A percentile compares a stretch with the other conserved stretches of the same genome.
Conservation (phyloP, 2,329 filamentous ascomycete species). For the Aspergillus glaucus region DNA sequence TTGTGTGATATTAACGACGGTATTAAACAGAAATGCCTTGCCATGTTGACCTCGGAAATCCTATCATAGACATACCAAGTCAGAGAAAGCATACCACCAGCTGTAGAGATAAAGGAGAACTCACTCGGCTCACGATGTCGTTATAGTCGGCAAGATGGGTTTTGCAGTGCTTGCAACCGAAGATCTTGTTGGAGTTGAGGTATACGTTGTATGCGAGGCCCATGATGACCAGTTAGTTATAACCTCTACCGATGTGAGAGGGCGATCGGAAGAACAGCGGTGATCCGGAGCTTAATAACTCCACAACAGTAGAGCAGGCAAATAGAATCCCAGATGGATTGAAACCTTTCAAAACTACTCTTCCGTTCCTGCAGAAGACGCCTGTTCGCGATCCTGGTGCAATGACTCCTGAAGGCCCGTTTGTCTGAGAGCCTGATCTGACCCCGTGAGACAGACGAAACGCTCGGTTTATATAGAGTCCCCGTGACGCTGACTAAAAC, state of each 20-base stretch:
- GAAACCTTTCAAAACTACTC: background rate
- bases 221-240: slow-evolving; percentile 48
- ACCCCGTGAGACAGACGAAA: background rate
- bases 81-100: slow-evolving; percentile 1
- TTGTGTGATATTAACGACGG: slow-evolving; percentile 81
- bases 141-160: slow-evolving; percentile 92
- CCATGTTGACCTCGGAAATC: slow-evolving; percentile 98
- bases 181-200: slow-evolving; percentile 78
- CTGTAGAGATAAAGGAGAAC: slow-evolving; percentile 25
- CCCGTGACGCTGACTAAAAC: background rate
- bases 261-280: background rate
- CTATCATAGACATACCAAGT: slow-evolving; percentile 41
- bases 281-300: background rate
- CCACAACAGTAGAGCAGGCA: background rate
- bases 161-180: slow-evolving; percentile 91
- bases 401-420: background rate
- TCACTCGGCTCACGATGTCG: slow-evolving; percentile 87
- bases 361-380: too few species aligned
- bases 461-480: background rate
- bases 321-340: background rate
- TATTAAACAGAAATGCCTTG: slow-evolving; percentile 94
- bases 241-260: slow-evolving; percentile 7
- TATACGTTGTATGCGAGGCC: slow-evolving; percentile 89
- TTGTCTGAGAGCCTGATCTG: background rate
- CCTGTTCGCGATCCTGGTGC: too few species aligned